phyloP scores from a whole-genome alignment of 2,329 filamentous ascomycete species.

The Piedraia hortae region DNA sequence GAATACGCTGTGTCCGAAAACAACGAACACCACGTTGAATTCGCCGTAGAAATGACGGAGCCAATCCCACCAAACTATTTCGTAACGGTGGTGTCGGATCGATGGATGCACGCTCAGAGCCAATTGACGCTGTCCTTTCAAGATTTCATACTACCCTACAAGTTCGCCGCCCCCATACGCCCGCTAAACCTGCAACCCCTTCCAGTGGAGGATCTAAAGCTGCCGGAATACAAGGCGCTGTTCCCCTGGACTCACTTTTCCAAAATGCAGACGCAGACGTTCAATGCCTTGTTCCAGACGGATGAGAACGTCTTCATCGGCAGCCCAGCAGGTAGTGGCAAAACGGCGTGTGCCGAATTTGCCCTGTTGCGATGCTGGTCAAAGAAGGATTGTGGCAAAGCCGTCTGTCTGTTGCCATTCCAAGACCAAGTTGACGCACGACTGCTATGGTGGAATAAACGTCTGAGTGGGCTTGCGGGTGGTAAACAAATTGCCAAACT shows the following conservation, averaged over 20 bases:
- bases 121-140: slow-evolving; percentile 83
- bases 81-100: slow-evolving; percentile 74
- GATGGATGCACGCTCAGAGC: slow-evolving; percentile 97
- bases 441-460: slow-evolving; percentile 59
- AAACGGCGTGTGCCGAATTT: slow-evolving; percentile 92
- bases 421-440: slow-evolving; percentile 73
- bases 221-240: slow-evolving; percentile 50
- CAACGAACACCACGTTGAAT: slow-evolving; percentile 85
- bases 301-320: slow-evolving; percentile 88
- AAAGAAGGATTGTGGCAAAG: slow-evolving; percentile 40
- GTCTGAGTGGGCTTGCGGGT: slow-evolving; percentile 42
- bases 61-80: slow-evolving; percentile 99
- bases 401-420: slow-evolving; percentile 83
- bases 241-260: slow-evolving; percentile 87
- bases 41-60: slow-evolving; percentile 86
- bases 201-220: slow-evolving; percentile 68
- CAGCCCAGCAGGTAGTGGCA: slow-evolving; percentile 80
- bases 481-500: slow-evolving; percentile 82
- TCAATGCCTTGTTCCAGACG: slow-evolving; percentile 72
- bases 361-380: slow-evolving; percentile 73
- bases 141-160: slow-evolving; percentile 78
- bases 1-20: slow-evolving; percentile 65
- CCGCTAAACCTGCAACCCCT: slow-evolving; percentile 77
- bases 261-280: slow-evolving; percentile 89
- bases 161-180: slow-evolving; percentile 82